Conservation (phyloP, 768 basidiomycete species). For the Lentinula detonsa region DNA sequence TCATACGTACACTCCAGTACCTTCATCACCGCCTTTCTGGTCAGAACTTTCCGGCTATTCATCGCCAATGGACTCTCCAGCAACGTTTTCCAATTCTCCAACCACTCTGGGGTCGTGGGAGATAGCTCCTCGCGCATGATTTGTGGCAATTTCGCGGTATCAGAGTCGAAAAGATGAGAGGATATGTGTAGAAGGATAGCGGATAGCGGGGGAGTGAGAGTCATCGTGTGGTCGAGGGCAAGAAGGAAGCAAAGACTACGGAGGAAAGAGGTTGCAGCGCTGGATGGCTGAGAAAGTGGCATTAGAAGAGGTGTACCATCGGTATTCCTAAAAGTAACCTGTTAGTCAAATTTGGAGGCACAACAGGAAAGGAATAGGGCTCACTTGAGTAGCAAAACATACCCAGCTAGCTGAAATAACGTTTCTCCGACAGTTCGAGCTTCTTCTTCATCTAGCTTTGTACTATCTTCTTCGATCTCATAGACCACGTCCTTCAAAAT, state of each 20-base stretch:
- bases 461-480: constrained; percentile 56
- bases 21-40: constrained; percentile 51
- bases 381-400: constrained; percentile 53
- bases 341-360: neutral
- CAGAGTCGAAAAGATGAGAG: constrained; percentile 62
- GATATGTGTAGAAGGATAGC: constrained; percentile 59
- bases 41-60: constrained; percentile 33
- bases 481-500: constrained; percentile 69
- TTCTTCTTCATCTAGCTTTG: constrained; percentile 60
- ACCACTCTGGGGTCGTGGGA: constrained; percentile 68
- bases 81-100: constrained; percentile 58
- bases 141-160: constrained; percentile 55
- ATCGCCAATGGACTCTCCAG: constrained; percentile 19
- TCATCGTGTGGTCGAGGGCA: constrained; percentile 52
- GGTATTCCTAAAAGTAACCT: constrained; percentile 26
- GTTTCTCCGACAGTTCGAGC: constrained; percentile 58
- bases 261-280: constrained; percentile 53
- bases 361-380: constrained; percentile 18
- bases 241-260: constrained; percentile 57
- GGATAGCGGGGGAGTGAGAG: constrained; percentile 56
- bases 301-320: constrained; percentile 42
- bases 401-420: constrained; percentile 50
- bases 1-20: constrained; percentile 55
- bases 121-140: constrained; percentile 66
- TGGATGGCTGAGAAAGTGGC: constrained; percentile 46